These are phyloP conservation scores for Clonostachys rosea DNA, from an alignment of 2,329 filamentous ascomycete genomes.

Conservation along the genomic window DNA sequence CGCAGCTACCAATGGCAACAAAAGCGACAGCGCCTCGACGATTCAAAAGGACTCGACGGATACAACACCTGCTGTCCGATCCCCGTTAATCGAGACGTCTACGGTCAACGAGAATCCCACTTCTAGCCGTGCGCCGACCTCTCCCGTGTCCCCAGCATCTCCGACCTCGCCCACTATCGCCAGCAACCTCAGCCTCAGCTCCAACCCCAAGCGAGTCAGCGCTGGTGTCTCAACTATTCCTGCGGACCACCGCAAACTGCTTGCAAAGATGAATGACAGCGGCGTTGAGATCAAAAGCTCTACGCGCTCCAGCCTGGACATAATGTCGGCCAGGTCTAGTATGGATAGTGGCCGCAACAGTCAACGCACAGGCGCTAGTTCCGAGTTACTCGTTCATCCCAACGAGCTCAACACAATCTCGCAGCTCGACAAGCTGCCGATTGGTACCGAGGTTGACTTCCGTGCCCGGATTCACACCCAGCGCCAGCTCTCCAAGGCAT, in stretches of 20 bases:
- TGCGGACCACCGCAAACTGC: constrained; percentile 7
- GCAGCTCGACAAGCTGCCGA: constrained; percentile 26
- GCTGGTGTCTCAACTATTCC: not conserved
- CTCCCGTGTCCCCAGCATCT: not conserved
- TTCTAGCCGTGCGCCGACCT: not conserved
- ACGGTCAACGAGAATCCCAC: not conserved
- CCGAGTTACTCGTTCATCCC: constrained; percentile 32
- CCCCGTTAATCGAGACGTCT: no score
- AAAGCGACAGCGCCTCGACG: not conserved
- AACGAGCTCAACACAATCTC: constrained; percentile 29
- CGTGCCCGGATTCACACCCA: constrained; percentile 51
- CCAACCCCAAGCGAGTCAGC: constrained; percentile 1
- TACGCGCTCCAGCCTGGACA: constrained; percentile 20
- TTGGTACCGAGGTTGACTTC: constrained; percentile 33
- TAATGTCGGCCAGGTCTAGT: constrained; percentile 5
- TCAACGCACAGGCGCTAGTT: constrained; percentile 22
- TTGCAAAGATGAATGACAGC: constrained; percentile 22
- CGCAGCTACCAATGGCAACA: not conserved
- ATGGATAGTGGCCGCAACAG: constrained; percentile 26
- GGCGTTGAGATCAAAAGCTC: constrained; percentile 20
- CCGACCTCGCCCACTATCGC: not conserved
- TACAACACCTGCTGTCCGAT: no score
- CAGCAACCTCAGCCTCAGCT: not conserved
- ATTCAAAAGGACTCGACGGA: not conserved
- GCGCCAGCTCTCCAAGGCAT: constrained; percentile 73